These are phyloP conservation scores for Fagopyrum tataricum DNA, from an alignment of 148 eudicot genomes.

Conservation along the genomic window DNA sequence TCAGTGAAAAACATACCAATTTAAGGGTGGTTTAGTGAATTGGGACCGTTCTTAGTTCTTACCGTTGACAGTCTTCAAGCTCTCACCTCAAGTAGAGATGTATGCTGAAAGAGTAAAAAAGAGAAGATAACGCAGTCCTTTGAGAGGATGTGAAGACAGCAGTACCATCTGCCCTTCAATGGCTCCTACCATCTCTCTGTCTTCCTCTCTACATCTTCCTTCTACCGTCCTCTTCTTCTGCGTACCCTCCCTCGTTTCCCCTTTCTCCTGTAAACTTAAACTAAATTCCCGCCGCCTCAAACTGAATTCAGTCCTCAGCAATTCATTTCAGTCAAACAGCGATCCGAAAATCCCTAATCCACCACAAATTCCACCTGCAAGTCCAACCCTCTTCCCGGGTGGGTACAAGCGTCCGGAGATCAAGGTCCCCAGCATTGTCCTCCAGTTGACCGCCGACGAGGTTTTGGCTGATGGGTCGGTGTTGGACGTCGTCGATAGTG, in stretches of 20 bases:
- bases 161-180: constrained; percentile 4
- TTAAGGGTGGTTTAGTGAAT: too few species aligned
- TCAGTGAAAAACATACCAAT: too few species aligned
- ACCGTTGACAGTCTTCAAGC: too few species aligned
- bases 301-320: constrained; percentile 15
- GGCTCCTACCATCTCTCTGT: constrained; percentile 9
- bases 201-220: constrained; percentile 13
- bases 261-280: background rate
- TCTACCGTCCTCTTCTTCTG: constrained; percentile 12
- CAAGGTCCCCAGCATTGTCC: constrained; percentile 53
- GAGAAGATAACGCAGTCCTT: background rate
- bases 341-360: background rate
- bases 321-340: constrained; percentile 13
- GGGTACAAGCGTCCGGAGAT: constrained; percentile 86
- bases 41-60: too few species aligned
- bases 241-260: background rate
- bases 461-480: constrained; percentile 39
- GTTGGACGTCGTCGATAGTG: constrained; percentile 50
- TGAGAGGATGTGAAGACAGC: background rate
- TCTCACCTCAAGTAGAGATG: background rate
- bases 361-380: constrained; percentile 4
- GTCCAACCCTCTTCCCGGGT: constrained; percentile 55
- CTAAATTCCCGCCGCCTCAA: constrained; percentile 14
- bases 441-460: constrained; percentile 45
- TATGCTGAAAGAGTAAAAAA: background rate